Base-by-base conservation (phyloP, 192 early-diverging fungal genomes). In the Backusella tuberculispora region DNA sequence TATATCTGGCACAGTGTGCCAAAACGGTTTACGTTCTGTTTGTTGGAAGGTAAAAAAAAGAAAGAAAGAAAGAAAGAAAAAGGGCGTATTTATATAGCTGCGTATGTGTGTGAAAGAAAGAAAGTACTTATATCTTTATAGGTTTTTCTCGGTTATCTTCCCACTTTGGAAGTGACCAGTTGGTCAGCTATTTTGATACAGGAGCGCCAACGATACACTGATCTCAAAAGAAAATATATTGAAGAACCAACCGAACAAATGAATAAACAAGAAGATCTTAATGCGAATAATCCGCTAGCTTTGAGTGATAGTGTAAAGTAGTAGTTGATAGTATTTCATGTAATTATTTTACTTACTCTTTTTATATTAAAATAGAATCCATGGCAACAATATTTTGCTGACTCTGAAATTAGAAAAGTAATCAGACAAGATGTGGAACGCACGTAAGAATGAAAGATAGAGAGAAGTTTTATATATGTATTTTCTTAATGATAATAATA, bases 401-500 rank as follows among this genome's bases (percentile, higher is more conserved):
- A 99, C 83, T 85, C 86, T 17, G 94, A 97, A 76, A 88, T 98
- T 37, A 83, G 89, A 63, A 90, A 91, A 69, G 85, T 94, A 12
- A 99, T 99, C 66, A 82, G 84, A 38, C 92, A 95, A 81, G 97
- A 99, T 83, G 96, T 98, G 19, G 92, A 93, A 24, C 80, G 97
- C 82, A 97, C 96, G 92, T 96, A 79, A 70, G 86, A 34, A 34
- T 34, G 29, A 34, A 34, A 34, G 29, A 34, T 34, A 34, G 29
- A 34, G 29, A 34, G 29, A 34, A 2, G 29, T 34, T 34, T 34
- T 34, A n/a, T n/a, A n/a, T 76, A 29, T 24, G 13, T 63, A 5
- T 34, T 29, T 79, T 13, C 24, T 44, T n/a, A 34, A 10, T 44
- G 26, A 21, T n/a, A 1, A 50, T 21, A 76, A 34, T 17, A 45